Base-by-base conservation (phyloP, 768 basidiomycete species). In the Pholiota microspora region DNA sequence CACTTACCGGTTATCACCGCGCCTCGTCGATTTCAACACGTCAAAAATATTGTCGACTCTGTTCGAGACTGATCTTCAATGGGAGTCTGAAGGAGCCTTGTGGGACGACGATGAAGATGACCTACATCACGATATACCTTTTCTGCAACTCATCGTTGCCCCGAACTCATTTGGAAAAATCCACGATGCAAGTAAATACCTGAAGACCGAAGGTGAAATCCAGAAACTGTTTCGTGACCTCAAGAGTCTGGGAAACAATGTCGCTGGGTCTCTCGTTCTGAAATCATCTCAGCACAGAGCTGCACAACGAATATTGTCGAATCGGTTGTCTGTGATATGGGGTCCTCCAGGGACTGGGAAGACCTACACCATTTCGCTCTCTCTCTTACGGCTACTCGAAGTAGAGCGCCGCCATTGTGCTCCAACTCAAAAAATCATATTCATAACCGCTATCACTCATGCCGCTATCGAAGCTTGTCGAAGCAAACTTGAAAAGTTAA, bases 321-420 rank as follows among this genome's bases (percentile, higher is more conserved):
- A 74, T 53, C 64, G 76, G 40, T 59, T 82, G 4, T 73, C 75
- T 10, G 77, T 80, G 0, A 70, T 80, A 15, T 80, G 78, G 77
- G 80, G 78, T 8, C 79, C 79, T 28, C 79, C 79, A 62, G 74
- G 80, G 4, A 80, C 79, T 6, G 80, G 80, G 5, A 81, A 81
- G 64, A 81, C 79, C 6, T 76, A 81, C 56, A 81, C 79, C 0
- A 71, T 80, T 27, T 73, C 79, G 2, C 60, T 79, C 7, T 78
- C 77, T 2, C 64, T 80, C 8, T 61, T 80, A 5, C 74, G 79
- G 25, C 67, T 80, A 15, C 63, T 80, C 8, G 77, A 80, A 47
- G 71, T 73, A 0, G 71, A 77, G 44, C 63, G 68, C 34, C 66
- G 68, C 31, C 65, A 65, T 9, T 65, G 64, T 28, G 65, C 67